Evolutionary conservation across 1,284 basidiomycete genomes (phyloP), one percentile per base, ranked within the genome.

Genomic region (Hemileia vastatrix): DNA sequence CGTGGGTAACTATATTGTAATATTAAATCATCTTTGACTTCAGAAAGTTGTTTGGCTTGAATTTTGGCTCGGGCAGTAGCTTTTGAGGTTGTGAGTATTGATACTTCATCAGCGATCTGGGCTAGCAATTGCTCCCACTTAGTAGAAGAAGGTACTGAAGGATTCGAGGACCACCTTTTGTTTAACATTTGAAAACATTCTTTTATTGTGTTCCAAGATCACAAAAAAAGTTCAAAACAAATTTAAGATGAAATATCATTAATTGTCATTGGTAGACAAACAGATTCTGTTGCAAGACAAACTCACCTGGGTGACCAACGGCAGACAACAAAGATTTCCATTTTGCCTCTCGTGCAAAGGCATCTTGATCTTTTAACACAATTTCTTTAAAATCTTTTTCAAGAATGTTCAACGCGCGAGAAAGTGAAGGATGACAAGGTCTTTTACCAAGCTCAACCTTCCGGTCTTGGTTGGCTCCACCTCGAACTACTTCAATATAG

Each of bases 1-100:
- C 94, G 85, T 1, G 95, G 94, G 76, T 98, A 98, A 0, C 90
- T 94, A 77, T 96, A 97, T 73, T 93, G 88, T 11, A 99, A 79
- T 63, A 95, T 81, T 63, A 97, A 83, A 69, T 97, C 94, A 72
- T 95, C 86, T 74, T 88, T 77, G 0, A 84, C 83, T 1, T 77
- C 74, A 43, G 67, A 71, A 47, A 63, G 55, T 36, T 83, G 70
- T 56, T 24, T 68, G 62, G 57, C 21, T 21, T 52, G n/a, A 32
- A 27, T 48, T 48, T 32, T 65, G 54, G 31, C 48, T 63, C 58
- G 36, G 13, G 24, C 33, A 31, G 9, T 54, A 57, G 18, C 44
- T n/a, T 18, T 13, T 6, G 32, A 13, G 44, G 32, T 36, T 32
- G 32, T 18, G 9, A 44, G 21, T 23, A n/a, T 48, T 9, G 23